Conservation (phyloP, 2,329 filamentous ascomycete species). For the Fusarium sulawesiense region DNA sequence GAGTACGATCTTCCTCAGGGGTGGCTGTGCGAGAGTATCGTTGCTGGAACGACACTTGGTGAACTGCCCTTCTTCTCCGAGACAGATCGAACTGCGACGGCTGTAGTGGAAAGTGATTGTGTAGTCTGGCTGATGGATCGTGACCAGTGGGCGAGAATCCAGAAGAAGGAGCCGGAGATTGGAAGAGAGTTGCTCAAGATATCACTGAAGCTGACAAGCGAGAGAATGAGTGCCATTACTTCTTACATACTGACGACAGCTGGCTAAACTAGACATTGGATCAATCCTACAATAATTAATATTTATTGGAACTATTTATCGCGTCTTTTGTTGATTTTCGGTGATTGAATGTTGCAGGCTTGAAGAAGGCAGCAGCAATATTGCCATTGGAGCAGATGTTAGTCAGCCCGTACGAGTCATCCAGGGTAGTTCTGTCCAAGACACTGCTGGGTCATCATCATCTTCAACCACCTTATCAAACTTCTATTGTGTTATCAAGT, state of each 20-base stretch:
- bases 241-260: slow-evolving; percentile 64
- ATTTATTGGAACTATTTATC: background rate
- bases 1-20: slow-evolving; percentile 95
- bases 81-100: slow-evolving; percentile 86
- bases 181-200: slow-evolving; percentile 86
- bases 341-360: background rate
- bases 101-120: slow-evolving; percentile 82
- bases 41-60: slow-evolving; percentile 93
- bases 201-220: slow-evolving; percentile 91
- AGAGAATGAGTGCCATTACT: slow-evolving; percentile 83
- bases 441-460: slow-evolving; percentile 1
- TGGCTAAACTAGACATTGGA: slow-evolving; percentile 47
- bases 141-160: slow-evolving; percentile 77
- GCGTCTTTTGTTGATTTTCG: background rate
- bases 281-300: slow-evolving; percentile 4
- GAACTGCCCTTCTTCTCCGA: slow-evolving; percentile 97
- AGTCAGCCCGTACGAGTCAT: slow-evolving; percentile 25
- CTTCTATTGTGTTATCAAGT: background rate
- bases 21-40: slow-evolving; percentile 87
- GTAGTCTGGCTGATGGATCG: slow-evolving; percentile 84
- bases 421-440: background rate
- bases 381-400: slow-evolving; percentile 1
- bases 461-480: background rate
- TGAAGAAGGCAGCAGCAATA: background rate
- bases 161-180: slow-evolving; percentile 78